Base-by-base conservation (phyloP, 768 basidiomycete genomes). In the Lentinula sp. region DNA sequence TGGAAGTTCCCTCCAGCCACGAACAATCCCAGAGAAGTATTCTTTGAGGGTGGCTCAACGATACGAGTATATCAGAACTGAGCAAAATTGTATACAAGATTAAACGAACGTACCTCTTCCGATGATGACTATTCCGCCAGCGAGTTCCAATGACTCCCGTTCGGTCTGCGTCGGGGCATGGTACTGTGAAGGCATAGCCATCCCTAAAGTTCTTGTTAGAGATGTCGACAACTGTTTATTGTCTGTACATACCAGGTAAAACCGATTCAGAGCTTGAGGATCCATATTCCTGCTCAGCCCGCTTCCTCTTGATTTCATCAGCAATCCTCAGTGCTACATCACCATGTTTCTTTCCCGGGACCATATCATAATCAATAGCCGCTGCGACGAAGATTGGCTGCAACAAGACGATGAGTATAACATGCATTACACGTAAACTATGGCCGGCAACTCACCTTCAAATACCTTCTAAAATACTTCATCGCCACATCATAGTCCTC, bases 341-440 rank as follows among this genome's bases (percentile, higher is more conserved):
- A 4, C 97, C 95, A 64, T 92, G 87, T 61, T 88, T 81, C 68
- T 90, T 90, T 23, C 93, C 91, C 13, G 82, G 78, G 51, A 93
- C 75, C 72, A 95, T 82, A 41, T 90, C 86, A 72, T 91, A 99
- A 79, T 99, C 97, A 39, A 98, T 78, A 0, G 94, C 97, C 2
- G 95, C 94, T 5, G 96, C 95, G 39, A 95, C 91, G 5, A 99
- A 80, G 60, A 96, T 83, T 8, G 97, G 97, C 97, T 99, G 68
- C 61, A 56, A 50, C 49, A 46, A 55, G 39, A 61, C 15, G 58
- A 48, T 68, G 13, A 59, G 46, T 37, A 33, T 5, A 43, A 64
- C 43, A 43, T 51, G 51, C 35, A 49, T 53, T 50, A 46, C 61
- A 20, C 53, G 39, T 15, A 63, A 64, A 68, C 65, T 57, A 66